phyloP scores from a whole-genome alignment of 2,329 filamentous ascomycete species.

The Botrytis squamosa region DNA sequence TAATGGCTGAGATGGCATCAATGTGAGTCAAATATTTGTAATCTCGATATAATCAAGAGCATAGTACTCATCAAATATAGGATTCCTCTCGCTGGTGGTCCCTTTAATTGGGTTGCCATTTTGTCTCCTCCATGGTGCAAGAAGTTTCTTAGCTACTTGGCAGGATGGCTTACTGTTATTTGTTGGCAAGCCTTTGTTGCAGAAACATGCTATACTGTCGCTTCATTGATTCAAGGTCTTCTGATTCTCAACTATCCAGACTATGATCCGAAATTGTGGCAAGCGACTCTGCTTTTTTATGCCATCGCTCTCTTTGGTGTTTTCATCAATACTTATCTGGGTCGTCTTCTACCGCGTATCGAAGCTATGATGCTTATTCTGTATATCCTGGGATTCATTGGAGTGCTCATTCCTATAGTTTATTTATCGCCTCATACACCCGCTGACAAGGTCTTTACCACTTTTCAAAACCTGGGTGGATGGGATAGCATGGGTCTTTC shows the following conservation, averaged over 20 bases:
- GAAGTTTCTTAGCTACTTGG: conserved; percentile 24
- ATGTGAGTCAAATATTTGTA: conserved; percentile 23
- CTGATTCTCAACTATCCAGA: conserved; percentile 6
- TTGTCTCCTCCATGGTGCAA: conserved; percentile 19
- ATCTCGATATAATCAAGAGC: too few species aligned
- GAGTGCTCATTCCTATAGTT: conserved; percentile 17
- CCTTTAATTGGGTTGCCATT: conserved; percentile 23
- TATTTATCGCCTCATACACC: conserved; percentile 25
- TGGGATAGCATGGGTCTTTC: conserved; percentile 20
- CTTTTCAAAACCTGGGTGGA: conserved; percentile 18
- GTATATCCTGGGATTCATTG: conserved; percentile 21
- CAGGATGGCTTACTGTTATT: conserved; percentile 21
- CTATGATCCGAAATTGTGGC: conserved; percentile 12
- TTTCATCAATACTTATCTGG: conserved; percentile 23
- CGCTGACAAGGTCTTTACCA: conserved; percentile 18
- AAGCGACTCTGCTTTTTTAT: conserved; percentile 16
- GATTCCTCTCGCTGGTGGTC: conserved; percentile 28
- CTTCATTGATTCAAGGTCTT: conserved; percentile 10
- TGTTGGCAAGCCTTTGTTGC: conserved; percentile 16
- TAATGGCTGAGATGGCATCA: conserved; percentile 23
- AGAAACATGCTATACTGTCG: background rate
- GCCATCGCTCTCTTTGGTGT: conserved; percentile 6
- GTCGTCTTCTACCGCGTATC: conserved; percentile 11
- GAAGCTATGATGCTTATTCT: conserved; percentile 19
- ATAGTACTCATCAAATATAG: conserved; percentile 9